Evolutionary conservation across 2,329 filamentous ascomycete genomes (phyloP).

Genomic region (Cladophialophora yegresii): DNA sequence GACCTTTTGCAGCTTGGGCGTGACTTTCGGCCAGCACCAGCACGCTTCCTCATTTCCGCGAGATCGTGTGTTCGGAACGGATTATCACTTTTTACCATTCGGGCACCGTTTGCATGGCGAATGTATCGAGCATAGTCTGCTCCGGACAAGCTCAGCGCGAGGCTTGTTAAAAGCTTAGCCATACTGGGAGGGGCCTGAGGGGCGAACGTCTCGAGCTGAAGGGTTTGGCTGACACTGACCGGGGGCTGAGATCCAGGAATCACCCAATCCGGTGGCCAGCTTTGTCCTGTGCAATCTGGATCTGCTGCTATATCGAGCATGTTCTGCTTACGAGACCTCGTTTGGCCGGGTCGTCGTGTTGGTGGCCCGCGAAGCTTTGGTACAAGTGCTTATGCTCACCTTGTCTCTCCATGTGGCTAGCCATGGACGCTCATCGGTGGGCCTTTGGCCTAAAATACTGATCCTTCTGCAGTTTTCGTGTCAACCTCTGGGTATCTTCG

Average conservation of each 20-base stretch:
- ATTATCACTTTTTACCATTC: neutral
- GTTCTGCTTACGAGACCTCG: slow-evolving; percentile 24
- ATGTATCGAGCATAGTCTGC: neutral
- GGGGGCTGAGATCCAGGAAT: slow-evolving; percentile 10
- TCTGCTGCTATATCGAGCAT: slow-evolving; percentile 25
- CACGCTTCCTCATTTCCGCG: neutral
- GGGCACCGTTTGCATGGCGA: neutral
- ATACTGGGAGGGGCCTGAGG: slow-evolving; percentile 1
- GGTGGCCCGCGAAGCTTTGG: slow-evolving; percentile 17
- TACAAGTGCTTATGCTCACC: slow-evolving; percentile 30
- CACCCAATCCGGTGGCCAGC: slow-evolving; percentile 17
- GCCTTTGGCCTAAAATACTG: slow-evolving; percentile 5
- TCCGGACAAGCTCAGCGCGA: slow-evolving; percentile 2
- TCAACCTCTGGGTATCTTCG: slow-evolving; percentile 10
- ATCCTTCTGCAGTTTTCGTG: slow-evolving; percentile 10
- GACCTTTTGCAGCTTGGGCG: too few relatives aligned
- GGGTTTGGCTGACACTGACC: slow-evolving; percentile 19
- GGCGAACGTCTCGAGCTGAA: slow-evolving; percentile 11
- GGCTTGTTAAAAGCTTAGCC: slow-evolving; percentile 20
- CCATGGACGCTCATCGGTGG: neutral
- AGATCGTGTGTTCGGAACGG: neutral
- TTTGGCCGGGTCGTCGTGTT: neutral
- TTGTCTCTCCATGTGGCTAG: slow-evolving; percentile 1
- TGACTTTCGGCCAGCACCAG: slow-evolving; percentile 3
- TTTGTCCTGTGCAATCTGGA: slow-evolving; percentile 16